phyloP scores from a whole-genome alignment of 2,329 filamentous ascomycete genomes.

The Endocalyx cinctus region DNA sequence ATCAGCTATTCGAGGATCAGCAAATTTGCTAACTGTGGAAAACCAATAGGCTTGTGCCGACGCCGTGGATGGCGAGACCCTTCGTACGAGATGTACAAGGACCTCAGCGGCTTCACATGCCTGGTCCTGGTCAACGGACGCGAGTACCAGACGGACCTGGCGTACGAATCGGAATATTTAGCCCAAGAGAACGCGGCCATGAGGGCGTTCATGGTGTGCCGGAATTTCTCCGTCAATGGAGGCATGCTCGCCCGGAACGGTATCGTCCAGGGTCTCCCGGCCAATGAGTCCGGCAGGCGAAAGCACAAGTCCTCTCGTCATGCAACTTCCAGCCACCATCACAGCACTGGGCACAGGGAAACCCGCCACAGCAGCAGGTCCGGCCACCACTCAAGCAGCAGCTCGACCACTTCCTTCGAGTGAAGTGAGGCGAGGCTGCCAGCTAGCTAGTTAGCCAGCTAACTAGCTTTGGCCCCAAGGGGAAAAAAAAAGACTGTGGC shows the following conservation, averaged over 20 bases:
- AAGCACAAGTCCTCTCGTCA: slow-evolving; percentile 52
- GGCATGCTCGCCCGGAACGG: slow-evolving; percentile 76
- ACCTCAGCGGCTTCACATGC: slow-evolving; percentile 74
- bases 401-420: slow-evolving; percentile 57
- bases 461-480: too few relatives aligned
- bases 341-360: slow-evolving; percentile 39
- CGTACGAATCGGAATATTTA: slow-evolving; percentile 75
- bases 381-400: slow-evolving; percentile 58
- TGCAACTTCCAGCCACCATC: slow-evolving; percentile 35
- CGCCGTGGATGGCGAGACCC: slow-evolving; percentile 92
- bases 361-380: slow-evolving; percentile 48
- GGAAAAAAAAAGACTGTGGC: too few relatives aligned
- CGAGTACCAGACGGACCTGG: slow-evolving; percentile 87
- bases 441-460: too few relatives aligned
- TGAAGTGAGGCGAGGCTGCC: slow-evolving; percentile 27
- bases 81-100: slow-evolving; percentile 76
- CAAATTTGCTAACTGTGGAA: slow-evolving; percentile 25
- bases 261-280: slow-evolving; percentile 62
- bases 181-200: slow-evolving; percentile 93
- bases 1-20: slow-evolving; percentile 21
- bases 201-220: slow-evolving; percentile 95
- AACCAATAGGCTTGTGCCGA: slow-evolving; percentile 79
- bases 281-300: slow-evolving; percentile 46
- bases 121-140: slow-evolving; percentile 93
- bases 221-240: slow-evolving; percentile 94